Conservation (phyloP, 2,329 filamentous ascomycete species). For the Cryphonectria radicalis region DNA sequence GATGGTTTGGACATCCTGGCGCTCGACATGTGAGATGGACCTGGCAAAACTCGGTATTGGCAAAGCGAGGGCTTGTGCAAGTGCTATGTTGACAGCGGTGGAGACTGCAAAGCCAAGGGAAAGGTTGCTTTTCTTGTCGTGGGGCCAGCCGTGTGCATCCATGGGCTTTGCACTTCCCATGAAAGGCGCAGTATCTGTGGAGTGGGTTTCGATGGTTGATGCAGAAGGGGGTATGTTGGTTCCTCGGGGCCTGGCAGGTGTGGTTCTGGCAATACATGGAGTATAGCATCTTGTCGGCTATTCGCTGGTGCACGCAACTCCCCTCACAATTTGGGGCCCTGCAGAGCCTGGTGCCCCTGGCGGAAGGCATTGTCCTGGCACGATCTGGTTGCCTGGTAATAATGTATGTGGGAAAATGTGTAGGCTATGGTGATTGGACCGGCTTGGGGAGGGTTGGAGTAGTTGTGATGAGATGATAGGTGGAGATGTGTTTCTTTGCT, state of each 20-base stretch:
- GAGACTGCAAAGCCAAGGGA: conserved; percentile 21
- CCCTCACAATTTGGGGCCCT: conserved; percentile 9
- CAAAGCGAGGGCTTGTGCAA: conserved; percentile 10
- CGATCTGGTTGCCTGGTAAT: conserved; percentile 4
- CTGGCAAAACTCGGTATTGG: conserved; percentile 13
- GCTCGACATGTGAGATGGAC: conserved; percentile 24
- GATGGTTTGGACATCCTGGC: conserved; percentile 14
- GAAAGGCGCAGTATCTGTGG: conserved; percentile 26
- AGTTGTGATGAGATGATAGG: conserved; percentile 12
- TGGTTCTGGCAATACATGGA: conserved; percentile 26
- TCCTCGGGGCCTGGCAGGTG: conserved; percentile 26
- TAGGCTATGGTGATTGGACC: conserved; percentile 1
- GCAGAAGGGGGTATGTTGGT: conserved; percentile 22
- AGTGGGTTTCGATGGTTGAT: conserved; percentile 25
- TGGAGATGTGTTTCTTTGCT: background rate
- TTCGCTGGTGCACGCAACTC: conserved; percentile 16
- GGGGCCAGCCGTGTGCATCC: conserved; percentile 18
- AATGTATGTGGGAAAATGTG: conserved; percentile 6
- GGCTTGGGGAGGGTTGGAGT: conserved; percentile 6
- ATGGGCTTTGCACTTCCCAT: conserved; percentile 23
- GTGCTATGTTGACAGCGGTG: conserved; percentile 17
- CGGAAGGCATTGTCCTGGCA: conserved; percentile 16
- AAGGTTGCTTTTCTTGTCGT: conserved; percentile 18
- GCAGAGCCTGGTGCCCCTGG: conserved; percentile 4
- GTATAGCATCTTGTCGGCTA: background rate